Conservation (phyloP, 2,329 filamentous ascomycete species). For the Monilinia fructigena region DNA sequence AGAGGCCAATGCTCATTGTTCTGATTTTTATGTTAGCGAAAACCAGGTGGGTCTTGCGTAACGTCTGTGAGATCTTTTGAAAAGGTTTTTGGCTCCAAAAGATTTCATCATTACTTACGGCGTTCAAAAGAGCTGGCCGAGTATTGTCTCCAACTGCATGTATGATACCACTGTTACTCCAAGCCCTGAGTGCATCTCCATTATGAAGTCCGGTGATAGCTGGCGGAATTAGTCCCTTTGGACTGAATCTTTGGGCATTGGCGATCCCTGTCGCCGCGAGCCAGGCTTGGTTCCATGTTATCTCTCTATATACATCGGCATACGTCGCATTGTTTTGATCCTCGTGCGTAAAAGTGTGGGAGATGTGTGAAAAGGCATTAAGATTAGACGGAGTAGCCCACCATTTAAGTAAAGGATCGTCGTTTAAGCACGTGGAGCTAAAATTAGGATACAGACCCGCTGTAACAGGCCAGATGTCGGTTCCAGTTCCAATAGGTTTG, state of each 20-base stretch:
- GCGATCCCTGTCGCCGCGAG: conserved; percentile 53
- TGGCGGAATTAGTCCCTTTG: conserved; percentile 58
- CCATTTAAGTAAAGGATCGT: conserved; percentile 54
- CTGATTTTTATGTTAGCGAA: conserved; percentile 19
- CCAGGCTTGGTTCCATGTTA: conserved; percentile 61
- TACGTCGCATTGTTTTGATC: conserved; percentile 61
- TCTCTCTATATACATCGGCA: conserved; percentile 55
- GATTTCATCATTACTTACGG: conserved; percentile 41
- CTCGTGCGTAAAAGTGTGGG: conserved; percentile 61
- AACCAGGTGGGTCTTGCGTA: neutral
- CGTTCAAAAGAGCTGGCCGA: conserved; percentile 53
- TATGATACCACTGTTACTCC: conserved; percentile 57
- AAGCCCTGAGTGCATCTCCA: conserved; percentile 59
- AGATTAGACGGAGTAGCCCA: conserved; percentile 51
- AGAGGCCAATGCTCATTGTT: conserved; percentile 52
- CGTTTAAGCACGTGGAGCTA: conserved; percentile 45
- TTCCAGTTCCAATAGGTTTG: conserved; percentile 52
- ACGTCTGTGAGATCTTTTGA: neutral
- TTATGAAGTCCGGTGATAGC: conserved; percentile 64
- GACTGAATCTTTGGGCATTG: conserved; percentile 48
- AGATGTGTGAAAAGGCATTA: conserved; percentile 57
- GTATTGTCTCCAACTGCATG: conserved; percentile 66
- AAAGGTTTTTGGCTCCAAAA: neutral
- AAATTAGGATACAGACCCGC: conserved; percentile 33
- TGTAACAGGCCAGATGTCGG: conserved; percentile 48